Evolutionary conservation across 345 rosid species (phyloP), one percentile per base, ranked within the genome.

Genomic region (Gossypium ekmanianum): DNA sequence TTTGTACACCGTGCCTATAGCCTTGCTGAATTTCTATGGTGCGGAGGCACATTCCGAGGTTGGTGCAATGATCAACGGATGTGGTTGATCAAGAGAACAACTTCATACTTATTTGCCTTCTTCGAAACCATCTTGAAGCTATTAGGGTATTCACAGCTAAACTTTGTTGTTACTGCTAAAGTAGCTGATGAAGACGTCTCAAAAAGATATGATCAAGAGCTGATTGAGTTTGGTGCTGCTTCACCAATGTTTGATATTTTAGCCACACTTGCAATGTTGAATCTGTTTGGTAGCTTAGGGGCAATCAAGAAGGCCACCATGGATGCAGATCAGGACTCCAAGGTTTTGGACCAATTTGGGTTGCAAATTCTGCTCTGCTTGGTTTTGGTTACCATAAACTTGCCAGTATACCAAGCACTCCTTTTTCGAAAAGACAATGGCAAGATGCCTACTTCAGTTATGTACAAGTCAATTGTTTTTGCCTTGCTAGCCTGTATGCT

Each of bases 171-270:
- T 85, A 82, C 88, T 0, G 51, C 77, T 3, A 85, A 85, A 74
- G 82, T 81, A 20, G 76, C 81, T 0, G 85, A 83, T 11, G 79
- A 84, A 77, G 86, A 63, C 0, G 68, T 39, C 2, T 39, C 20
- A 0, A 8, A 61, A 61, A 61, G 66, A 61, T 61, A 61, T 7
- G 66, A 61, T 1, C 66, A 61, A 27, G 66, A 27, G 66, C 20
- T 29, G 66, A 61, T 61, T 2, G 87, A 88, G 57, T 86, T 88
- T 67, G 88, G 88, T 45, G 58, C 48, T 14, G 10, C 81, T 61
- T 86, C 88, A 27, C 81, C 84, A n/a, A 84, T 85, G 88, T 73
- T 88, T 16, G 78, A 76, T 18, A 41, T 81, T 48, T 43, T 86
- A 51, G 77, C 89, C 9, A 83, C 85, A 6, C 27, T 88, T 44